Evolutionary conservation across 2,329 filamentous ascomycete genomes (phyloP), one percentile per base, ranked within the genome.

Genomic region (Geosmithia flava): DNA sequence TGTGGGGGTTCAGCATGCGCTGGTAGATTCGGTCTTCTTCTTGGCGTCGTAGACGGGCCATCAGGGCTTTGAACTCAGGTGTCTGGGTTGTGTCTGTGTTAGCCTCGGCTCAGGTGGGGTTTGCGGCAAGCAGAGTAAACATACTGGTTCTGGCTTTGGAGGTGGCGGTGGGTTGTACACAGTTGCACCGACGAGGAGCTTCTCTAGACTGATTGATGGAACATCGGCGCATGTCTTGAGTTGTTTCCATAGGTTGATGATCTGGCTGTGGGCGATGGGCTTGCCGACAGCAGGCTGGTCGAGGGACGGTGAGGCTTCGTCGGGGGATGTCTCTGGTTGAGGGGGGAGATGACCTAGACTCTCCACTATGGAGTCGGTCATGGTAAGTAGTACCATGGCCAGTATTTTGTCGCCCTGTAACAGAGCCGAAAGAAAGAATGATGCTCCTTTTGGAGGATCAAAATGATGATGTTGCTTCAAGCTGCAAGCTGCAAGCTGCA

Each of bases 1-100:
- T 20, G 30, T 69, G 65, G 2, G 82, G 78, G 52, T 83, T 81
- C 46, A 84, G 68, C 81, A 97, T 88, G 59, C 83, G 80, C 55
- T 87, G 78, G 70, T 97, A 98, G 47, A 80, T 75, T 52, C 84
- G 80, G 54, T 81, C 77, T 69, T 97, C 90, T 67, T 91, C 85
- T 58, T 93, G 82, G 51, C 76, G 80, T 53, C 88, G 87, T 19
- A 98, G 79, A 16, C 83, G 81, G 20, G 81, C 81, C 88, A 97
- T 97, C 1, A 95, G 72, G 7, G 83, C 84, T 62, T 87, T 86
- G 68, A 91, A 97, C 66, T 95, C 85, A 7, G 81, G 70, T 1
- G 83, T 84, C 80, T 94, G 51, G 23, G 7, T 27, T 27, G 23
- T 8, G 23, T 27, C 29, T 11, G 13, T 37, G 33, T 37, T 11